phyloP scores from a whole-genome alignment of 78 protist genomes.

The Cavenderia fasciculata region DNA sequence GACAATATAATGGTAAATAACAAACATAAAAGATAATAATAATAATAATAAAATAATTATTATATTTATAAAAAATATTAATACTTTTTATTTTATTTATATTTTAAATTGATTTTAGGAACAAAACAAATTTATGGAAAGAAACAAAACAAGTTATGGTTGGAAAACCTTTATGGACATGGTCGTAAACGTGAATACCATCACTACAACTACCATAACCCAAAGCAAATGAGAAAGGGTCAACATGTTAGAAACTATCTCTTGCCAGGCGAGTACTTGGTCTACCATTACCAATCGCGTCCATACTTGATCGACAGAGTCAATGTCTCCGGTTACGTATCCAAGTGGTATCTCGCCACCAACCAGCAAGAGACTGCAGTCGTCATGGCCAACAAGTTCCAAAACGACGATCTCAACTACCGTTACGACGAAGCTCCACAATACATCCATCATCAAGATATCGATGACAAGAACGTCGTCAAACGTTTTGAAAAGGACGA shows the following conservation, averaged over 20 bases:
- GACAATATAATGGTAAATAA: slow-evolving; percentile 12
- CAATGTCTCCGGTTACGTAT: neutral
- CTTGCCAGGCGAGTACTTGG: too few species aligned
- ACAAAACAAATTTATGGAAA: neutral
- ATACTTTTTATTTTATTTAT: neutral
- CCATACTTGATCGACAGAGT: slow-evolving; percentile 70
- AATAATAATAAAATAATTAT: neutral
- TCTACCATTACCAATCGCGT: slow-evolving; percentile 6
- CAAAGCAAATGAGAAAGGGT: slow-evolving; percentile 2
- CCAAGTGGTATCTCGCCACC: neutral
- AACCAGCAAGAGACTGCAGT: neutral
- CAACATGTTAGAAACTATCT: slow-evolving; percentile 41
- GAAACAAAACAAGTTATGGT: neutral
- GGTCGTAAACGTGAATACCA: too few species aligned
- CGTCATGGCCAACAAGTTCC: slow-evolving; percentile 10
- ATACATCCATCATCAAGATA: neutral
- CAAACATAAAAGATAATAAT: too few species aligned
- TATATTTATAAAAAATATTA: neutral
- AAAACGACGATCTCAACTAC: neutral
- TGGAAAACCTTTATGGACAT: neutral
- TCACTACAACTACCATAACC: too few species aligned
- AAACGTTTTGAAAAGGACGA: too few species aligned
- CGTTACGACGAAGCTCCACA: neutral
- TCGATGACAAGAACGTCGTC: neutral
- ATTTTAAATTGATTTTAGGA: neutral